A percentile compares a stretch with the other conserved stretches of the same genome.
Conservation (phyloP, 78 protist genomes). For the Cyanophora paradoxa region DNA sequence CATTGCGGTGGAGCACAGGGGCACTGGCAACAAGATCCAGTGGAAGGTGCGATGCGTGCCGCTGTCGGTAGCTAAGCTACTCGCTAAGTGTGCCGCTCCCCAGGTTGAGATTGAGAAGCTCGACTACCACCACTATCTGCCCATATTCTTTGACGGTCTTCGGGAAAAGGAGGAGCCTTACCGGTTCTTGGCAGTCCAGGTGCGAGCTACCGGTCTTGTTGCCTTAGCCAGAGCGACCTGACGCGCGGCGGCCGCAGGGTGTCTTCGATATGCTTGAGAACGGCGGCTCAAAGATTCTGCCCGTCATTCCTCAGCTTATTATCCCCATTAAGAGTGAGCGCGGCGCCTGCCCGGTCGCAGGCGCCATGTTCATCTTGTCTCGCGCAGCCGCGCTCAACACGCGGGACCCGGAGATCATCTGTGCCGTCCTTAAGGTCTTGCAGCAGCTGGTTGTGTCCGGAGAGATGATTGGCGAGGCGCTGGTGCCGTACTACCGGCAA, state of each 20-base stretch:
- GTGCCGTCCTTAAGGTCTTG: conserved; percentile 63
- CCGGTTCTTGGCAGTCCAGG: conserved; percentile 76
- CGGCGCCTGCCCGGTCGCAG: not conserved
- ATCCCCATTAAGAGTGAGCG: conserved; percentile 91
- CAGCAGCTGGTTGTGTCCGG: conserved; percentile 75
- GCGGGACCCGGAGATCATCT: conserved; percentile 70
- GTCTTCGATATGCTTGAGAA: conserved; percentile 9
- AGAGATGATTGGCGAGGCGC: conserved; percentile 73
- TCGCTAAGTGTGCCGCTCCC: too few relatives aligned
- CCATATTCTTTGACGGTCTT: conserved; percentile 89
- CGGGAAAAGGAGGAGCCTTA: conserved; percentile 84
- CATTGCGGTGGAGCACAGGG: conserved; percentile 62
- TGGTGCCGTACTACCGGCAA: conserved; percentile 89
- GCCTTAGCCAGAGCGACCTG: too few relatives aligned
- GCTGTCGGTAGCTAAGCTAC: not conserved
- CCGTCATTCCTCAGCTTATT: conserved; percentile 86
- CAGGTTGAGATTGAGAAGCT: conserved; percentile 67
- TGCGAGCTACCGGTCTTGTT: too few relatives aligned
- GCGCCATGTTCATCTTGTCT: too few relatives aligned
- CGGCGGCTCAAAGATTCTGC: conserved; percentile 66
- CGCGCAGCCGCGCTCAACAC: conserved; percentile 88
- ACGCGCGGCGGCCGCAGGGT: too few relatives aligned
- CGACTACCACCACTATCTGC: conserved; percentile 89
- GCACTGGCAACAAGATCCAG: conserved; percentile 50
- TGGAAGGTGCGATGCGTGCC: conserved; percentile 62